Conservation (phyloP, 495 filamentous ascomycete genomes). For the Hyaloscypha variabilis region DNA sequence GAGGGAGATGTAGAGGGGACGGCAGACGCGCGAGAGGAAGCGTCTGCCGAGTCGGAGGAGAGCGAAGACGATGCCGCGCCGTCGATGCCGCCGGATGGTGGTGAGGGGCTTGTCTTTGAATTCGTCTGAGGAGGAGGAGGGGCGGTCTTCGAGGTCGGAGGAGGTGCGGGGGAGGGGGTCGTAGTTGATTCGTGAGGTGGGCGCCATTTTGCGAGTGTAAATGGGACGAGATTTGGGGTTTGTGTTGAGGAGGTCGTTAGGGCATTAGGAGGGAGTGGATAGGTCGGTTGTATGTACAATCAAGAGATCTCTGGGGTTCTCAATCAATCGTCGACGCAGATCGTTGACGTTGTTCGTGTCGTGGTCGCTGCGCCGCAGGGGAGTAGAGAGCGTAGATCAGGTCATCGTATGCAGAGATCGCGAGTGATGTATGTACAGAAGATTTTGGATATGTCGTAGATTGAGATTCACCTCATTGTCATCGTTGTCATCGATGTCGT, state of each 20-base stretch:
- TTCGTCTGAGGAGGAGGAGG: slow-evolving; percentile 14
- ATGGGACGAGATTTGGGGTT: too few relatives aligned
- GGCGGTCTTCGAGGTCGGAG: slow-evolving; percentile 5
- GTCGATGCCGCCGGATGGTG: background rate
- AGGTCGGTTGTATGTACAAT: background rate
- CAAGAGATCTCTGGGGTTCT: background rate
- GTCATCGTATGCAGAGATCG: too few relatives aligned
- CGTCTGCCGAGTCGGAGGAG: slow-evolving; percentile 15
- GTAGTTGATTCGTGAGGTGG: slow-evolving; percentile 10
- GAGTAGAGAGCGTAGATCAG: too few relatives aligned
- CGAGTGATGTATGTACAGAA: too few relatives aligned
- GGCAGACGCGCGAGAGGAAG: slow-evolving; percentile 9
- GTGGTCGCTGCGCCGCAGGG: too few relatives aligned
- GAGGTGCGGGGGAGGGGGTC: slow-evolving; percentile 24
- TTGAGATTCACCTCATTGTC: too few relatives aligned
- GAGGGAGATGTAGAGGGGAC: slow-evolving; percentile 25
- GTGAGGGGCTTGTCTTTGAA: slow-evolving; percentile 32
- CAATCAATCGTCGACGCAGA: background rate
- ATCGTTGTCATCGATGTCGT: too few relatives aligned
- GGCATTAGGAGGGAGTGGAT: background rate
- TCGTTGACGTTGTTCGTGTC: too few relatives aligned
- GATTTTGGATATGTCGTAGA: too few relatives aligned
- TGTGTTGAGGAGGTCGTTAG: background rate
- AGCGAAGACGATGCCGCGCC: background rate
- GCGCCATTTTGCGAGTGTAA: background rate